phyloP scores from a whole-genome alignment of 148 eudicot genomes.

The Cornus kousa region DNA sequence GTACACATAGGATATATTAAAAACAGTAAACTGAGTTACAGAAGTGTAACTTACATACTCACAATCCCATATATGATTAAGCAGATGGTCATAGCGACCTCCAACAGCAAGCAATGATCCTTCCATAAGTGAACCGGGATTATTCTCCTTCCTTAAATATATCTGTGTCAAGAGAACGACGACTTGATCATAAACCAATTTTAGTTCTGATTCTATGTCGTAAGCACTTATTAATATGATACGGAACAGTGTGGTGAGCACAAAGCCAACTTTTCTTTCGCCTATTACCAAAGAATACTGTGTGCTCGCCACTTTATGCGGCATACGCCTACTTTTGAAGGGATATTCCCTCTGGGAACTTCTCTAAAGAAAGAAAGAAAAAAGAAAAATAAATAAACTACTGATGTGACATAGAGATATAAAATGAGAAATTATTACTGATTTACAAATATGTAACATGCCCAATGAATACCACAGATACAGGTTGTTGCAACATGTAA shows the following conservation, averaged over 20 bases:
- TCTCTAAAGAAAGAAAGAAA: too few relatives aligned
- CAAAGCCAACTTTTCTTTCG: too few relatives aligned
- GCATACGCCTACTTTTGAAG: too few relatives aligned
- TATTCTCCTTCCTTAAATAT: conserved; percentile 66
- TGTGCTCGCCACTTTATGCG: too few relatives aligned
- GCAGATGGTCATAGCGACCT: conserved; percentile 83
- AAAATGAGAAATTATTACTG: too few relatives aligned
- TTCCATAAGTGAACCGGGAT: conserved; percentile 60
- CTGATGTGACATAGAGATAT: too few relatives aligned
- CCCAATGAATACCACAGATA: not conserved
- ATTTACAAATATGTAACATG: too few relatives aligned
- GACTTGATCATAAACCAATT: conserved; percentile 3
- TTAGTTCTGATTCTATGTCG: not conserved
- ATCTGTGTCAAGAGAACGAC: conserved; percentile 42
- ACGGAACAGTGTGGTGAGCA: too few relatives aligned
- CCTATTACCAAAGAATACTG: too few relatives aligned
- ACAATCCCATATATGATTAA: conserved; percentile 53
- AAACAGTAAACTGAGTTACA: not conserved
- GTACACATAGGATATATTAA: not conserved
- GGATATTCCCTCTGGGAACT: too few relatives aligned
- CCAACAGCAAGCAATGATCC: conserved; percentile 88
- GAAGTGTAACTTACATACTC: conserved; percentile 51
- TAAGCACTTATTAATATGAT: not conserved
- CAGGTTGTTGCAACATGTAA: not conserved
- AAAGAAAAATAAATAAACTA: not conserved